These are phyloP conservation scores for Daldinia grandis DNA, from an alignment of 495 filamentous ascomycete genomes.

Conservation along the genomic window DNA sequence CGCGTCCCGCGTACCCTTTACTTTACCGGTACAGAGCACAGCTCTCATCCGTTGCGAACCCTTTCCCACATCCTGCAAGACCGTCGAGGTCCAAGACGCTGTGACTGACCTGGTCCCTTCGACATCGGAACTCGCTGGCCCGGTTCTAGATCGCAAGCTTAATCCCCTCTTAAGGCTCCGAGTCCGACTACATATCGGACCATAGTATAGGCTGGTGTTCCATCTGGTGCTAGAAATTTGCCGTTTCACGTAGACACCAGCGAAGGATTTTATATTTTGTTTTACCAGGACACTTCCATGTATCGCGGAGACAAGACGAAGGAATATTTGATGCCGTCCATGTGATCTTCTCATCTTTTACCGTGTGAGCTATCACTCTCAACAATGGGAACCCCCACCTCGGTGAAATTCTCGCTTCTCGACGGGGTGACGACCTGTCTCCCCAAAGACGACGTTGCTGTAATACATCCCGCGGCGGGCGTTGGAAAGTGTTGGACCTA, in stretches of 20 bases:
- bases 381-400: conserved; percentile 21
- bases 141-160: conserved; percentile 19
- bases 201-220: background rate
- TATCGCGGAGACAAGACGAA: background rate
- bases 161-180: conserved; percentile 10
- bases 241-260: conserved; percentile 1
- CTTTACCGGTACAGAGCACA: conserved; percentile 29
- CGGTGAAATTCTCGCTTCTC: conserved; percentile 32
- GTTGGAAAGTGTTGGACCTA: background rate
- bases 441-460: background rate
- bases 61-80: conserved; percentile 39
- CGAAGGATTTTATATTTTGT: background rate
- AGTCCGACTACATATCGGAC: conserved; percentile 14
- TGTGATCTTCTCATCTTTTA: conserved; percentile 2
- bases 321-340: background rate
- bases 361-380: conserved; percentile 6
- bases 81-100: conserved; percentile 11
- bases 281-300: background rate
- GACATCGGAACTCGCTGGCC: conserved; percentile 41
- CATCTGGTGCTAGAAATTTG: background rate
- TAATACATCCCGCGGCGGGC: conserved; percentile 5
- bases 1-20: conserved; percentile 37
- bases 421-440: conserved; percentile 11
- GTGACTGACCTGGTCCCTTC: conserved; percentile 29
- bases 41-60: conserved; percentile 33